Conservation (phyloP, 305 asterid genomes). For the Fraxinus baroniana region DNA sequence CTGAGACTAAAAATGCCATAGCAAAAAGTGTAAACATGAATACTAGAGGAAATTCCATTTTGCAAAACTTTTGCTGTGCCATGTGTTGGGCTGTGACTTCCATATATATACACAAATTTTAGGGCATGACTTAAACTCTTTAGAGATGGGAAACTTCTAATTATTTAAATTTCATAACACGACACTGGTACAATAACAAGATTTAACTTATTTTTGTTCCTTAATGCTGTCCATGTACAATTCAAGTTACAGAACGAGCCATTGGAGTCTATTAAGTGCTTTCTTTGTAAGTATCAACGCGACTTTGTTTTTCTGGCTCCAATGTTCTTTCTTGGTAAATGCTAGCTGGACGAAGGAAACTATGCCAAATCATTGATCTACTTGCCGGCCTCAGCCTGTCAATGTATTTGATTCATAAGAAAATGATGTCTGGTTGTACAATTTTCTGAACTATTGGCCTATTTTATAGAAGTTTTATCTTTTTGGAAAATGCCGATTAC, state of each 20-base stretch:
- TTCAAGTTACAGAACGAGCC: neutral
- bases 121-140: neutral
- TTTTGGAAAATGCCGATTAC: no score
- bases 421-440: neutral
- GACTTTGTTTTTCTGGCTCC: neutral
- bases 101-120: conserved; percentile 10
- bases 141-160: neutral
- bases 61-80: neutral
- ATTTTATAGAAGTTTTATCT: no score
- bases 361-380: neutral
- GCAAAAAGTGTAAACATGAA: conserved; percentile 14
- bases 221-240: no score
- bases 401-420: neutral
- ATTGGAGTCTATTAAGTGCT: neutral
- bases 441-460: neutral
- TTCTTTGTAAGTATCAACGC: neutral
- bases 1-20: conserved; percentile 9
- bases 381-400: neutral
- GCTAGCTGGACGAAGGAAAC: conserved; percentile 12
- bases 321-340: neutral
- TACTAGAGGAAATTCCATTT: conserved; percentile 20
- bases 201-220: no score
- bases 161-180: neutral
- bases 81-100: neutral
- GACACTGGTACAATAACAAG: neutral